Evolutionary conservation across 2,329 filamentous ascomycete species (phyloP).

Genomic region (Penicillium hesseltinei): DNA sequence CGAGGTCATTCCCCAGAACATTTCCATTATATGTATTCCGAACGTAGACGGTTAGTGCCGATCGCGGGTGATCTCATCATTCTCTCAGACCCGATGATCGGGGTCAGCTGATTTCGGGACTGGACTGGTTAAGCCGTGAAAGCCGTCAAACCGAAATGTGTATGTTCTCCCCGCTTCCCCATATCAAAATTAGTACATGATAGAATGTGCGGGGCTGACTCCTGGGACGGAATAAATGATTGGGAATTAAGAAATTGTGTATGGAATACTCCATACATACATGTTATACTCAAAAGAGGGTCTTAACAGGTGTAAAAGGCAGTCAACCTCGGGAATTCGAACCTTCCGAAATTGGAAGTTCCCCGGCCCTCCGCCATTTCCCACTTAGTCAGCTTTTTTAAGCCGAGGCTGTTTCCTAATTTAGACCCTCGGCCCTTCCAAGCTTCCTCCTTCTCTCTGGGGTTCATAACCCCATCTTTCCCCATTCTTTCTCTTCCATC

Average conservation of each 20-base stretch:
- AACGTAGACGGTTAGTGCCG: background rate
- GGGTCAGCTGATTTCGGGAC: conserved; percentile 18
- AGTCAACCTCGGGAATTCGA: background rate
- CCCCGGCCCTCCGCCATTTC: background rate
- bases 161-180: background rate
- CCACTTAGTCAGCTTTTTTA: conserved; percentile 7
- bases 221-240: background rate
- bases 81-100: background rate
- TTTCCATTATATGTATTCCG: too few relatives aligned
- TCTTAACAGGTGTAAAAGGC: background rate
- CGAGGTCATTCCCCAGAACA: background rate
- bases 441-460: conserved; percentile 14
- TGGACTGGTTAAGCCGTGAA: conserved; percentile 9
- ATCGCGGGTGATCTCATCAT: background rate
- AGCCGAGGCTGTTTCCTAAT: conserved; percentile 28
- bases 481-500: background rate
- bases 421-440: conserved; percentile 19
- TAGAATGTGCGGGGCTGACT: background rate
- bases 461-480: conserved; percentile 17
- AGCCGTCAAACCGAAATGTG: background rate
- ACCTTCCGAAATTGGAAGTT: background rate
- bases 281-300: background rate
- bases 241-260: background rate
- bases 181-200: background rate
- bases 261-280: background rate